Evolutionary conservation across 129 eudicot genomes (phyloP), one percentile per base, ranked within the genome.

Genomic region (Flaveria trinervia): DNA sequence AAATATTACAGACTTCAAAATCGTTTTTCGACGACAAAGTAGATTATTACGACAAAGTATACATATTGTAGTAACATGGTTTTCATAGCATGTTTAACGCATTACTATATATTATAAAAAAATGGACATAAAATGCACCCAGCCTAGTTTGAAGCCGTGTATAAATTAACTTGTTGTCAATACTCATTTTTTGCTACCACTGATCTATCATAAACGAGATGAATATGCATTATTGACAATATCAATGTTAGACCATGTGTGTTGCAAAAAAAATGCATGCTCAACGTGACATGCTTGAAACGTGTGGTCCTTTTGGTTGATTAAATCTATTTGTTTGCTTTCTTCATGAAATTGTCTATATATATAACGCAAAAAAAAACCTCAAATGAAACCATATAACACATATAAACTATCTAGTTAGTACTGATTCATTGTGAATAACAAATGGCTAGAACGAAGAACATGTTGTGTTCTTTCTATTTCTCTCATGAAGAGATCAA

Each of bases 391-490:
- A 69, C 74, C 56, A 18, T 11, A 67, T 43, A 36, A 67, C 71
- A 46, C 45, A 72, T 54, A 20, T 36, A 1, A 10, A 23, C 4
- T 7, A 3, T 5, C 9, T 26, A 11, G 22, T 16, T 23, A 2
- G 2, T 45, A 45, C 49, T 33, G 25, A 55, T 7, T 17, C 20
- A 16, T n/a, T 55, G 33, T 26, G 28, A 76, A 14, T 55, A 77
- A 13, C 50, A 68, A 44, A 70, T 61, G 54, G 62, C 54, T 0
- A 54, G 65, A 20, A 51, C 20, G 12, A 78, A 45, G 0, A 68
- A 43, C 48, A 77, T 77, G 75, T 41, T 68, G 65, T 59, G 72
- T 78, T 70, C 61, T 13, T 20, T 77, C 44, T 70, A 14, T 60
- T 14, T 49, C 7, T 41, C 72, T 30, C 51, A 78, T n/a, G 50